These are phyloP conservation scores for Protomyces macrosporus DNA, from an alignment of 1,139 yeast genomes.

Conservation along the genomic window DNA sequence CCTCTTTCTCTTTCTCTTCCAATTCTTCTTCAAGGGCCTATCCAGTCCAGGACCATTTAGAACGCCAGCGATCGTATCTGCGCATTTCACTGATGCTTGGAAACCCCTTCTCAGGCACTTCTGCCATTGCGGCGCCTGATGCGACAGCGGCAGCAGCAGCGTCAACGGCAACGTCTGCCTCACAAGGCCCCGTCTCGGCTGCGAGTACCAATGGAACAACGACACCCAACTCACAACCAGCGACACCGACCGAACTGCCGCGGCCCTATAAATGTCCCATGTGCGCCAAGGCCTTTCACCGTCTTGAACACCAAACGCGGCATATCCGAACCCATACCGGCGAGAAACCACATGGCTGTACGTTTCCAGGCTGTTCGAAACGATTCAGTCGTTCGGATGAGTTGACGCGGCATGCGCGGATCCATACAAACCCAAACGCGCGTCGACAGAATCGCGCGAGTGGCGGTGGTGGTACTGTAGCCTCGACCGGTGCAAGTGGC, in stretches of 20 bases:
- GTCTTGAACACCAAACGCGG: constrained; percentile 89
- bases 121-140: no score
- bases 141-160: constrained; percentile 1
- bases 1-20: no score
- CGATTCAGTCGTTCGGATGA: constrained; percentile 85
- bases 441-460: constrained; percentile 10
- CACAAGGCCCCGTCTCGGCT: not conserved
- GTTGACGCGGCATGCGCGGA: constrained; percentile 79
- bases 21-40: no score
- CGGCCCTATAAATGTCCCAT: constrained; percentile 87
- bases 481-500: constrained; percentile 29
- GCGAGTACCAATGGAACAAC: not conserved
- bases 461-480: constrained; percentile 7
- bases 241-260: constrained; percentile 39
- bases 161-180: not conserved
- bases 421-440: constrained; percentile 45
- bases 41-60: no score
- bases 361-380: constrained; percentile 80
- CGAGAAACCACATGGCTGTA: constrained; percentile 86
- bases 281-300: constrained; percentile 86
- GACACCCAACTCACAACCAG: constrained; percentile 2
- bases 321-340: constrained; percentile 95
- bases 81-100: constrained; percentile 8
- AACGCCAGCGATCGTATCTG: not conserved
- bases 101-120: constrained; percentile 7